Percentiles rank a stretch among this genome's conserved stretches.
Conservation (phyloP, 805 yeast genomes). For the Candida dendrica region DNA sequence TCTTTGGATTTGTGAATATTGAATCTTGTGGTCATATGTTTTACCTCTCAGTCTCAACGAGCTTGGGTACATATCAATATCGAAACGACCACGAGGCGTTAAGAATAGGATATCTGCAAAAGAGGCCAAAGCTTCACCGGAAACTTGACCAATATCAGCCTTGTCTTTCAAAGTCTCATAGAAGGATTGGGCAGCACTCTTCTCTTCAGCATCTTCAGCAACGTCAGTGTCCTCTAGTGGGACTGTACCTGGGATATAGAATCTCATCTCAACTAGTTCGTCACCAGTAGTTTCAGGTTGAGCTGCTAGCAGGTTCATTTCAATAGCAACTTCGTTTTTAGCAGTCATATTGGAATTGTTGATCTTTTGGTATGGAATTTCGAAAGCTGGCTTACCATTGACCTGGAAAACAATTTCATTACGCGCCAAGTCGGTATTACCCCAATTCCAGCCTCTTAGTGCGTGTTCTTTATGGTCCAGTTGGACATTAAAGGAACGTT, state of each 20-base stretch:
- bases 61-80: slow-evolving; percentile 84
- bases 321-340: slow-evolving; percentile 89
- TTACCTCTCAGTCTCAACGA: slow-evolving; percentile 92
- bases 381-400: slow-evolving; percentile 85
- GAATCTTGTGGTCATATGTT: slow-evolving; percentile 94
- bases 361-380: slow-evolving; percentile 75
- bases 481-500: slow-evolving; percentile 62
- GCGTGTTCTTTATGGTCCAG: slow-evolving; percentile 88
- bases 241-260: slow-evolving; percentile 85
- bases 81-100: slow-evolving; percentile 98
- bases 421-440: slow-evolving; percentile 84
- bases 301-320: slow-evolving; percentile 56
- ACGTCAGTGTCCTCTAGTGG: slow-evolving; percentile 33
- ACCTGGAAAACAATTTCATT: slow-evolving; percentile 83
- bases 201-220: slow-evolving; percentile 34
- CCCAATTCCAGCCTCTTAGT: slow-evolving; percentile 99
- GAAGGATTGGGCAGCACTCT: slow-evolving; percentile 74
- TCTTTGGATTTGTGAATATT: slow-evolving; percentile 82
- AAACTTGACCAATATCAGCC: slow-evolving; percentile 90
- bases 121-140: slow-evolving; percentile 92
- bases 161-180: slow-evolving; percentile 87
- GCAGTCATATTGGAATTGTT: slow-evolving; percentile 85
- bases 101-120: slow-evolving; percentile 86
- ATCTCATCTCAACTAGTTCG: slow-evolving; percentile 90
- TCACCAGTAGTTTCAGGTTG: slow-evolving; percentile 74